A percentile compares a stretch with the other conserved stretches of the same genome.
These are phyloP conservation scores for Botrytis tulipae DNA, from an alignment of 2,329 filamentous ascomycete genomes.

Conservation along the genomic window DNA sequence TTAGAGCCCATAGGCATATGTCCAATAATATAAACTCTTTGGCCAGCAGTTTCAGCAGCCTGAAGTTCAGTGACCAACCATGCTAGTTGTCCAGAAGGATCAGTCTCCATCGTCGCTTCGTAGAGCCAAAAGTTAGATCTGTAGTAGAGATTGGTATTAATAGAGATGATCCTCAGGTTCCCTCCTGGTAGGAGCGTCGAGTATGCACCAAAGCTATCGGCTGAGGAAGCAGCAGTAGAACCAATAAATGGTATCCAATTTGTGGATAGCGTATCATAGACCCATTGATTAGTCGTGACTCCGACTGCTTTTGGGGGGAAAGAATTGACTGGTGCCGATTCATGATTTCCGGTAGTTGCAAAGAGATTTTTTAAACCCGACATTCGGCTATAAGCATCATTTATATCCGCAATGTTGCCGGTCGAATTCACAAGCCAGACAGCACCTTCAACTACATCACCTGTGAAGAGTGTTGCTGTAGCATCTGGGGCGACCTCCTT, in stretches of 20 bases:
- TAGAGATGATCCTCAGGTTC: constrained; percentile 44
- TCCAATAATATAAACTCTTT: constrained; percentile 43
- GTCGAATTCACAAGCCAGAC: constrained; percentile 39
- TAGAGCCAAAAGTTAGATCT: constrained; percentile 44
- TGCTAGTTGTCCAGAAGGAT: constrained; percentile 40
- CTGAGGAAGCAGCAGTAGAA: constrained; percentile 31
- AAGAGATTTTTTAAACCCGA: constrained; percentile 39
- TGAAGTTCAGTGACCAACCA: constrained; percentile 44
- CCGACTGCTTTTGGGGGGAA: constrained; percentile 38
- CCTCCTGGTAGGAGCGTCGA: constrained; percentile 36
- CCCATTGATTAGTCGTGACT: constrained; percentile 39
- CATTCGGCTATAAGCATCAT: constrained; percentile 41
- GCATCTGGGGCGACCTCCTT: constrained; percentile 34
- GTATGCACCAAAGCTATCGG: constrained; percentile 41
- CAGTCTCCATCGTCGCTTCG: constrained; percentile 40
- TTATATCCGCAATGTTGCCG: constrained; percentile 39
- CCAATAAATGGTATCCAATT: constrained; percentile 42
- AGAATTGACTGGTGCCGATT: constrained; percentile 40
- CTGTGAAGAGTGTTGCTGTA: constrained; percentile 43
- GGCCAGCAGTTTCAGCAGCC: constrained; percentile 39
- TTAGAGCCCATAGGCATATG: constrained; percentile 38
- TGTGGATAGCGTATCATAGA: constrained; percentile 40
- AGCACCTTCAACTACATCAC: constrained; percentile 43
- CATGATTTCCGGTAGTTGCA: constrained; percentile 43
- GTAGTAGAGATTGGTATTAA: constrained; percentile 46